phyloP scores from a whole-genome alignment of 2,329 filamentous ascomycete species.

The Diaporthe sp. region DNA sequence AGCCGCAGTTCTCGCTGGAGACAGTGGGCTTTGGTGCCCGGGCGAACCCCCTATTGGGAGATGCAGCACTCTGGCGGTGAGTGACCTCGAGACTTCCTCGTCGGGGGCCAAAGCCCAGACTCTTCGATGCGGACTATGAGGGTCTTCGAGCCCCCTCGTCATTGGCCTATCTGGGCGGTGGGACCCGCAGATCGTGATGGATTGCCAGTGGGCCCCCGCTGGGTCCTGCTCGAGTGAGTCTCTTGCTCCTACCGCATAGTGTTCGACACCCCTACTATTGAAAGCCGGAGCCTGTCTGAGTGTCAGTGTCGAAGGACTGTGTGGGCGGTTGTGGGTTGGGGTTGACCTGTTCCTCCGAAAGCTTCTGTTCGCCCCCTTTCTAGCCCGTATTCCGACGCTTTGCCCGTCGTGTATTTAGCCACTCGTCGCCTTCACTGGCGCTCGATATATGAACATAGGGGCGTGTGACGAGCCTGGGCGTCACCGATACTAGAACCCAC shows the following conservation, averaged over 20 bases:
- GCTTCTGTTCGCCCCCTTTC: constrained; percentile 22
- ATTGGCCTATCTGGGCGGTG: constrained; percentile 24
- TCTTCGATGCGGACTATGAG: constrained; percentile 34
- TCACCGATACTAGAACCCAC: constrained; percentile 21
- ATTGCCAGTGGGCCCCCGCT: constrained; percentile 36
- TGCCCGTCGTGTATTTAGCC: constrained; percentile 14
- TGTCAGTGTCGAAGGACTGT: constrained; percentile 20
- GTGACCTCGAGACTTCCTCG: constrained; percentile 31
- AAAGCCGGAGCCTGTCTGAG: constrained; percentile 9
- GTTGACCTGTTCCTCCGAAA: constrained; percentile 24
- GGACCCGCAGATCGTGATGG: constrained; percentile 40
- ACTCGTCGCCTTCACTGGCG: not conserved
- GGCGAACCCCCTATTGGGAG: constrained; percentile 27
- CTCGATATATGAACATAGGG: constrained; percentile 7
- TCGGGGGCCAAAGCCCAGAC: constrained; percentile 32
- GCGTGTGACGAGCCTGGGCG: constrained; percentile 28
- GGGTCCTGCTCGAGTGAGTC: constrained; percentile 10
- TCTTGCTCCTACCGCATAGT: not conserved
- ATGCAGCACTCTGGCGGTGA: constrained; percentile 36
- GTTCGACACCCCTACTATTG: not conserved
- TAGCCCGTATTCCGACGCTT: constrained; percentile 14
- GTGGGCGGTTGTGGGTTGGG: constrained; percentile 31
- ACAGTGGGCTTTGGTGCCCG: constrained; percentile 8
- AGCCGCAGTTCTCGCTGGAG: constrained; percentile 21
- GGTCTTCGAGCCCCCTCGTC: constrained; percentile 1